A percentile compares a stretch with the other conserved stretches of the same genome.
Conservation (phyloP, 176 grass and related monocot species). For the Oryza meridionalis region DNA sequence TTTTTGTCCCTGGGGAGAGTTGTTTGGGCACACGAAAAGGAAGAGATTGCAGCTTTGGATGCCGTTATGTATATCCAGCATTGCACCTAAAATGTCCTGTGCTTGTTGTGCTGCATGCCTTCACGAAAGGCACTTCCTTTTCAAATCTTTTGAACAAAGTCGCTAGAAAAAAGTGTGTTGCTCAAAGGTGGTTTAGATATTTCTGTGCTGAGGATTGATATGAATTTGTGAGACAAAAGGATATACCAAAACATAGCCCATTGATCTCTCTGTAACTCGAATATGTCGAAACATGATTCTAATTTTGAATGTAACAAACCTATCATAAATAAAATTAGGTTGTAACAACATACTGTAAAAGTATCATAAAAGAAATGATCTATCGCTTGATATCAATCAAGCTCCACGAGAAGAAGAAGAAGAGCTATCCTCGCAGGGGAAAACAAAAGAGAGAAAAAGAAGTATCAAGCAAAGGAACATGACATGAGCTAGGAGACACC, state of each 20-base stretch:
- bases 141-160: not conserved
- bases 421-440: not conserved
- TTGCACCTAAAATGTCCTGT: not conserved
- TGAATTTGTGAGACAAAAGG: not conserved
- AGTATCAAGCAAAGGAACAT: not conserved
- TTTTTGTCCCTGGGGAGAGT: no score
- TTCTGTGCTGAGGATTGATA: not conserved
- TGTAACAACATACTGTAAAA: no score
- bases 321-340: no score
- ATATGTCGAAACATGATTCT: not conserved
- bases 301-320: not conserved
- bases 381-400: no score
- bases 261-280: not conserved
- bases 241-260: not conserved
- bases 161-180: not conserved
- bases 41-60: no score
- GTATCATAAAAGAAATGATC: no score
- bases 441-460: no score
- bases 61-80: no score
- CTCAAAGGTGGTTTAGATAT: not conserved
- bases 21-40: no score
- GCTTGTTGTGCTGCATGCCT: not conserved
- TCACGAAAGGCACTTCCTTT: not conserved
- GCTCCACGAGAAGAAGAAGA: not conserved
- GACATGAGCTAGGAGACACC: not conserved